phyloP scores from a whole-genome alignment of 83 land plant genomes.

The Larix sibirica region DNA sequence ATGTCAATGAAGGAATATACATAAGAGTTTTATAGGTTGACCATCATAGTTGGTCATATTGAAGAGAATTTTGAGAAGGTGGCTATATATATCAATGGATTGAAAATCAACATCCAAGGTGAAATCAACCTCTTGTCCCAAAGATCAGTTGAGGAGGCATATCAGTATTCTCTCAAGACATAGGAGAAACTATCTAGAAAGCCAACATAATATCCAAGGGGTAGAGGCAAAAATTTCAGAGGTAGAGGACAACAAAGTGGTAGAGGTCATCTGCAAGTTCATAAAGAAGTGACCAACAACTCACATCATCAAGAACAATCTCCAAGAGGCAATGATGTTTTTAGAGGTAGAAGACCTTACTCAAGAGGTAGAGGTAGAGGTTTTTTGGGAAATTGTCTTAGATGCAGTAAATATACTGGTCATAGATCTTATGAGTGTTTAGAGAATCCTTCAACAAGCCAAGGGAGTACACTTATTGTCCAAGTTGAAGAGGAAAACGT shows the following conservation, averaged over 20 bases:
- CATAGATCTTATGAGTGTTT: neutral
- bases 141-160: neutral
- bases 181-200: neutral
- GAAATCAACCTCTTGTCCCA: neutral
- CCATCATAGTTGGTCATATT: neutral
- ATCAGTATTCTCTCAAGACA: neutral
- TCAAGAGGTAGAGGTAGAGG: neutral
- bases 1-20: neutral
- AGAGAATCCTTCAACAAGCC: neutral
- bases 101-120: neutral
- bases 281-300: neutral
- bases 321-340: neutral
- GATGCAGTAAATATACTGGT: neutral
- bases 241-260: neutral
- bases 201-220: neutral
- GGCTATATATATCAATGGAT: neutral
- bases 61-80: neutral
- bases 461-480: neutral
- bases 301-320: neutral
- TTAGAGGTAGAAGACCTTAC: neutral
- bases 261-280: neutral
- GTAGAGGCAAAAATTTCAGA: neutral
- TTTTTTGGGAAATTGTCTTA: neutral
- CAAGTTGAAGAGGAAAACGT: neutral
- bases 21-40: neutral